Conservation (phyloP, 495 filamentous ascomycete species). For the Achaetomiella virescens region DNA sequence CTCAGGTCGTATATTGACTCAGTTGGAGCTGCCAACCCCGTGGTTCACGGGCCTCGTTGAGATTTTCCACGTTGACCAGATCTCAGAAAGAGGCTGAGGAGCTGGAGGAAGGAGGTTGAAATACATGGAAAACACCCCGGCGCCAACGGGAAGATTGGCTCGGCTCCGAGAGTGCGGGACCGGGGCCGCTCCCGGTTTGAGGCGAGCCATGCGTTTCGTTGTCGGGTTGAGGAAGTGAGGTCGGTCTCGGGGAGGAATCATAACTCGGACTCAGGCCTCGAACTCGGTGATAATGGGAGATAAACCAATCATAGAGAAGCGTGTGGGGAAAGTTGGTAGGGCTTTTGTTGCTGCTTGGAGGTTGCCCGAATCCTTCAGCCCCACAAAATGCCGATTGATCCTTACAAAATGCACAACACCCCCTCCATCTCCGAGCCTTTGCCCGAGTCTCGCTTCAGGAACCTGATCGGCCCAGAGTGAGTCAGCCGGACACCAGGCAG, state of each 20-base stretch:
- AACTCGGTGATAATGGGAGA: not conserved
- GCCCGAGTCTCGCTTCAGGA: not conserved
- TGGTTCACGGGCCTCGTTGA: too few relatives aligned
- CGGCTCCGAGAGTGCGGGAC: not conserved
- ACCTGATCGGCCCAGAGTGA: not conserved
- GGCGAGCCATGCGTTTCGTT: not conserved
- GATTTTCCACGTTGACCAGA: too few relatives aligned
- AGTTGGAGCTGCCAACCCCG: too few relatives aligned
- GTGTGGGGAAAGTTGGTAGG: not conserved
- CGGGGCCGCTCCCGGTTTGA: not conserved
- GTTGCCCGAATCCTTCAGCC: not conserved
- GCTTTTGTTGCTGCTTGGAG: not conserved
- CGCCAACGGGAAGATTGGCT: too few relatives aligned
- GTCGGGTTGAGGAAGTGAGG: not conserved
- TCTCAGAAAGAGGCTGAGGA: too few relatives aligned
- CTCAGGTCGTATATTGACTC: too few relatives aligned
- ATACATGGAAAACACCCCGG: too few relatives aligned
- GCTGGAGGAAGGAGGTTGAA: too few relatives aligned
- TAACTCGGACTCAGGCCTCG: not conserved
- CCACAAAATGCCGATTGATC: slow-evolving; percentile 10
- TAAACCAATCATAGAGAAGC: not conserved
- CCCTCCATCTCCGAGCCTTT: slow-evolving; percentile 1
- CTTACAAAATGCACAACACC: not conserved
- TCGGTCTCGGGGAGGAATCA: not conserved
- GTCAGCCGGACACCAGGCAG: not conserved